Base-by-base conservation (phyloP, 495 filamentous ascomycete genomes). In the Aspergillus funiculosus region DNA sequence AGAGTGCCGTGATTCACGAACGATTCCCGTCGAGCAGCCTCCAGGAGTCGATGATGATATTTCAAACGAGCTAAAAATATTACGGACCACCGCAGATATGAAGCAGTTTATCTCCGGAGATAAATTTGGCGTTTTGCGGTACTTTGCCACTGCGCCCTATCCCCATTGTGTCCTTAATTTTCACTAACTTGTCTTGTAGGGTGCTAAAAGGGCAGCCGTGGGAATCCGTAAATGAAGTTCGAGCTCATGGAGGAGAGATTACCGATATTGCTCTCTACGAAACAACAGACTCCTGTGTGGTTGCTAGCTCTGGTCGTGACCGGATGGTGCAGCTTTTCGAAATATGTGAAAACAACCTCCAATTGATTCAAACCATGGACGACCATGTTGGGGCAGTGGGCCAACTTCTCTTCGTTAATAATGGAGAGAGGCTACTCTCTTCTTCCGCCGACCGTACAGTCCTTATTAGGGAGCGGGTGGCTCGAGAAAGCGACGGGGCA, bases 281-380 rank as follows among this genome's bases (percentile, higher is more conserved):
- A 8, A 51, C 50, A 6, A 25, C 50, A 1, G 57, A 62, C 5
- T 52, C 53, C 22, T 68, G 55, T 42, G 62, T 95, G 37, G 70
- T 97, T 32, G 88, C 85, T 15, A 88, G 80, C 17, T 86, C 82
- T 57, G 85, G 89, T 26, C 78, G 91, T 52, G 92, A 98, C 67
- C 83, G 92, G 32, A 94, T 83, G 37, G 77, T 92, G 15, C 92
- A 98, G 62, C 71, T 97, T 14, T 97, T 95, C 60, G 72, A 79
- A 43, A 76, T 76, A 54, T 62, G 61, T 22, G 64, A 70, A 0
- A 68, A 69, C 0, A 67, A 69, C 5, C 73, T 85, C 57, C 67
- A 73, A 31, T 59, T 89, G 26, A 64, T 85, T 26, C 86, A 90
- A 58, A 88, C 86, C 0, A 68, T 89, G 59, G 81, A 89, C 48